A percentile compares a stretch with the other conserved stretches of the same genome.
phyloP scores from a whole-genome alignment of 495 filamentous ascomycete genomes.

The Melanomma pulvis-pyrius region DNA sequence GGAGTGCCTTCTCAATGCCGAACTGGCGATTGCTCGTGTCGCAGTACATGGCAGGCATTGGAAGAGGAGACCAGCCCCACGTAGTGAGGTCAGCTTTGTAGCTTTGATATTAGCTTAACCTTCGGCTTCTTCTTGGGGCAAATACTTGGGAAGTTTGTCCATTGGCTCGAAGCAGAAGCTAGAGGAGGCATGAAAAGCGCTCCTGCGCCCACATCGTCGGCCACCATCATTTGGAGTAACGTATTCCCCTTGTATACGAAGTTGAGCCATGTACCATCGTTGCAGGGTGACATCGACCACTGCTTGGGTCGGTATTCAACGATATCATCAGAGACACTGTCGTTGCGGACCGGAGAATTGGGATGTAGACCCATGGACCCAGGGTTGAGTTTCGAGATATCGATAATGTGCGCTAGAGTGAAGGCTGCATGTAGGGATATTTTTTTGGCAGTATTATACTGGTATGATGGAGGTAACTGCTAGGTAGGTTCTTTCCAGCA shows the following conservation, averaged over 20 bases:
- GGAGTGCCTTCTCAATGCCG: neutral
- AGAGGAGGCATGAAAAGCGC: neutral
- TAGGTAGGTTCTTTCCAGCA: no score
- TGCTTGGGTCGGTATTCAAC: no score
- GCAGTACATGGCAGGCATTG: neutral
- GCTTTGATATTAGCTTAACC: neutral
- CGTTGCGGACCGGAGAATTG: neutral
- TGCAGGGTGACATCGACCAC: neutral
- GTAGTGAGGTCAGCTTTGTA: neutral
- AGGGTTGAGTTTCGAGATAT: neutral
- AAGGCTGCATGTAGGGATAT: no score
- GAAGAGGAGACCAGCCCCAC: neutral
- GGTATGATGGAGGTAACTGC: no score
- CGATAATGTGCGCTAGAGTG: no score
- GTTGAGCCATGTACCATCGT: neutral
- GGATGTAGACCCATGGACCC: neutral
- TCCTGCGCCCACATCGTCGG: constrained; percentile 7
- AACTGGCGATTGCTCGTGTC: neutral
- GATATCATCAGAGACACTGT: neutral
- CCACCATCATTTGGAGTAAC: neutral
- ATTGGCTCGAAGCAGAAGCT: neutral
- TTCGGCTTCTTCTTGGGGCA: neutral
- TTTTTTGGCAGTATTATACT: no score
- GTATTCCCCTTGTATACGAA: neutral
- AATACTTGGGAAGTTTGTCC: constrained; percentile 4